phyloP scores from a whole-genome alignment of 371 early-diverging fungal genomes.

The Coemansia sp. region DNA sequence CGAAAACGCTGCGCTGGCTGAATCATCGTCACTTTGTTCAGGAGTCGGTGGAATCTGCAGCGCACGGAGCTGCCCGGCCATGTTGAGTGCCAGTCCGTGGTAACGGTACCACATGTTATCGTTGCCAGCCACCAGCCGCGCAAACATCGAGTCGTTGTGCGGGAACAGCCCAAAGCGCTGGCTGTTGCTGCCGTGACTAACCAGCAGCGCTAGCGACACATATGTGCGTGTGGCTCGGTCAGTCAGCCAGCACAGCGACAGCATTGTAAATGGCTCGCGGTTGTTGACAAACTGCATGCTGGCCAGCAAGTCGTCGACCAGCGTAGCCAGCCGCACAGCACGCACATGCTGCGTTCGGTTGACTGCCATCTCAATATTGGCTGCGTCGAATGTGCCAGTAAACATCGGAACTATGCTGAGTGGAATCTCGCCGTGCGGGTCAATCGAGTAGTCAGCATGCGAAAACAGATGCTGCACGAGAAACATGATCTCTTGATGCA shows the following conservation, averaged over 20 bases:
- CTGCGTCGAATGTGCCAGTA: conserved; percentile 28
- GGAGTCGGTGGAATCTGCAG: conserved; percentile 12
- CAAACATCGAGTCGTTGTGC: conserved; percentile 43
- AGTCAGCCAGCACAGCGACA: conserved; percentile 34
- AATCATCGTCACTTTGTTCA: not conserved
- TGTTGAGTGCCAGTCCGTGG: not conserved
- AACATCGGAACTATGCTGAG: conserved; percentile 27
- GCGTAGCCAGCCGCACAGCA: conserved; percentile 8
- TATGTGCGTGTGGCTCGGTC: conserved; percentile 25
- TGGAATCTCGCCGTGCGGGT: not conserved
- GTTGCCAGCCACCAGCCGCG: conserved; percentile 20
- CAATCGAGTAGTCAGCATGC: conserved; percentile 10
- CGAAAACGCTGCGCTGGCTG: conserved; percentile 21
- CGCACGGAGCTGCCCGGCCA: not conserved
- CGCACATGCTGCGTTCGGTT: conserved; percentile 14
- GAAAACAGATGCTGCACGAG: conserved; percentile 30
- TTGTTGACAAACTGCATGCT: conserved; percentile 15
- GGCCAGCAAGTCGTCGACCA: conserved; percentile 15
- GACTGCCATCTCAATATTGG: conserved; percentile 32
- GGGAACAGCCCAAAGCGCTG: conserved; percentile 42
- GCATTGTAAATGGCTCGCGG: conserved; percentile 29
- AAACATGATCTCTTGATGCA: conserved; percentile 26
- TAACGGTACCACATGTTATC: conserved; percentile 43
- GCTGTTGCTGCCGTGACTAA: conserved; percentile 38
- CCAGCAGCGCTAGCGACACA: conserved; percentile 31